Conservation (phyloP, 768 basidiomycete genomes). For the Dendrothele bispora region DNA sequence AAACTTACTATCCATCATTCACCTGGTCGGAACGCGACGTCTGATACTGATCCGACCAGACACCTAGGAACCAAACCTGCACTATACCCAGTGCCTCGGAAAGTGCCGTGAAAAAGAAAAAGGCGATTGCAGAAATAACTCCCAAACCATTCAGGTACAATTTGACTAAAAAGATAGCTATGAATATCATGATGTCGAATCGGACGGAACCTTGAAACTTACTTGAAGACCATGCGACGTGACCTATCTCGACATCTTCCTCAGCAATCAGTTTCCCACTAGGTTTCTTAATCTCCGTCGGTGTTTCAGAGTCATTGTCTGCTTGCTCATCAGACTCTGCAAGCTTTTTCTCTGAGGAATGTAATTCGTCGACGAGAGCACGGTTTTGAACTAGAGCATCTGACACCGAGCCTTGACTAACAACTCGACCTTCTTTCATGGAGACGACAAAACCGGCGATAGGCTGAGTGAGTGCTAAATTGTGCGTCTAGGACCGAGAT, state of each 20-base stretch:
- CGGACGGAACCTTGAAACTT: conserved; percentile 8
- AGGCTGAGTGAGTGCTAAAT: conserved; percentile 25
- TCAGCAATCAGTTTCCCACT: conserved; percentile 46
- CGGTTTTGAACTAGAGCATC: conserved; percentile 42
- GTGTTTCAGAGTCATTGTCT: not conserved
- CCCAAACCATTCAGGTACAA: conserved; percentile 14
- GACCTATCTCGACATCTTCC: conserved; percentile 45
- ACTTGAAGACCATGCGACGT: conserved; percentile 39
- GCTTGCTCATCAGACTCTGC: not conserved
- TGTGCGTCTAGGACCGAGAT: conserved; percentile 26
- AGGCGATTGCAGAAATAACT: conserved; percentile 14
- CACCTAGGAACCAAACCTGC: conserved; percentile 15
- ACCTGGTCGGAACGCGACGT: conserved; percentile 7
- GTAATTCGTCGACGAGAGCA: not conserved
- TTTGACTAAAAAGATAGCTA: conserved; percentile 10
- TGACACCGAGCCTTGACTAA: conserved; percentile 46
- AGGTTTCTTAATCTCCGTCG: conserved; percentile 8
- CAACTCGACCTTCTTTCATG: conserved; percentile 39
- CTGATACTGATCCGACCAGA: conserved; percentile 14
- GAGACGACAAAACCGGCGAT: conserved; percentile 34
- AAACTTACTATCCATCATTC: conserved; percentile 13
- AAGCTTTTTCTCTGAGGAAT: not conserved
- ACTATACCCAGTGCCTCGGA: conserved; percentile 6
- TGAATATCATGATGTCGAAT: too few species aligned
- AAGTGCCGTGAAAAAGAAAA: conserved; percentile 11